A percentile compares a stretch with the other conserved stretches of the same genome.
These are phyloP conservation scores for Leishmania mexicana DNA, from an alignment of 208 protist genomes.

Conservation along the genomic window DNA sequence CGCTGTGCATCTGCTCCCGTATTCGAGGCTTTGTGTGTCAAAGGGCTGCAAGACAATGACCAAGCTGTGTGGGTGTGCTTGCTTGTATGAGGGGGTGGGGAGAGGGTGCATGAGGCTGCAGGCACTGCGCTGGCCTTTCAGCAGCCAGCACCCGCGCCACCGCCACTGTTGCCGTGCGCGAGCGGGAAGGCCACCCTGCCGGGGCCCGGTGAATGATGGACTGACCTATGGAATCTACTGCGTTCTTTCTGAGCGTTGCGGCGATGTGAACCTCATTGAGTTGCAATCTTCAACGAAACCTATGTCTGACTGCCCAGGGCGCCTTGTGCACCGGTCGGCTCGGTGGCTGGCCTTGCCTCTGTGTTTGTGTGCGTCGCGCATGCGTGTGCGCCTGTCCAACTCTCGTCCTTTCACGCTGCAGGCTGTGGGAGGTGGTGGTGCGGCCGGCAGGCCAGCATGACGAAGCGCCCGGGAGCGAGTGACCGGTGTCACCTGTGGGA, in stretches of 20 bases:
- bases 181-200: neutral
- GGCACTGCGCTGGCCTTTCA: neutral
- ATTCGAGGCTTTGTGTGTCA: constrained; percentile 73
- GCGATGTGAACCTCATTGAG: constrained; percentile 15
- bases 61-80: neutral
- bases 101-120: neutral
- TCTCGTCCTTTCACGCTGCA: neutral
- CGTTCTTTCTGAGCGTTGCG: constrained; percentile 17
- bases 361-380: neutral
- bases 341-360: neutral
- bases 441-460: neutral
- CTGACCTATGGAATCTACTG: constrained; percentile 15
- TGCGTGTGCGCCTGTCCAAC: neutral
- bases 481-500: neutral
- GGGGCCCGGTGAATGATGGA: constrained; percentile 4
- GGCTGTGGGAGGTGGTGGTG: neutral
- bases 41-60: constrained; percentile 64
- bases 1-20: constrained; percentile 26
- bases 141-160: neutral
- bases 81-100: neutral
- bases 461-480: neutral
- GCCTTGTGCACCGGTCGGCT: neutral
- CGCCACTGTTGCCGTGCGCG: neutral
- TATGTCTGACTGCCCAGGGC: constrained; percentile 3
- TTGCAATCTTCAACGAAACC: constrained; percentile 17